A percentile compares a stretch with the other conserved stretches of the same genome.
These are phyloP conservation scores for Amylostereum chailletii DNA, from an alignment of 1,284 basidiomycete genomes.

Conservation along the genomic window DNA sequence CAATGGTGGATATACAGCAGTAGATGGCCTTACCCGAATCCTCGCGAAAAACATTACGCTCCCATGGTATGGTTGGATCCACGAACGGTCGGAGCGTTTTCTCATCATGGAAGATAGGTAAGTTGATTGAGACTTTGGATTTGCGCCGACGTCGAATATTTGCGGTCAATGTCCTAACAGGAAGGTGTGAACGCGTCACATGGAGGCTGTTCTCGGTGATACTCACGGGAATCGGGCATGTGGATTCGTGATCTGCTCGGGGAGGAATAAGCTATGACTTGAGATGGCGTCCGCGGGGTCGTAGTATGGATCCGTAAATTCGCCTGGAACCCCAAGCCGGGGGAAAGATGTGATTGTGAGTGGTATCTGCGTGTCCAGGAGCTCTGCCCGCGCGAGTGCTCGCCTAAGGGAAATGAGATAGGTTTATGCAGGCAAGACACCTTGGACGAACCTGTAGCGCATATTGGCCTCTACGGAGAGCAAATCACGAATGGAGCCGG, in stretches of 20 bases:
- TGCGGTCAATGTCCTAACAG: constrained; percentile 79
- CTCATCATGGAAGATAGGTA: constrained; percentile 88
- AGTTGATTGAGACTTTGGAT: constrained; percentile 92
- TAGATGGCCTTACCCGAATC: constrained; percentile 51
- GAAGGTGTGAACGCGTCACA: no score
- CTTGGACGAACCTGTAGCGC: constrained; percentile 61
- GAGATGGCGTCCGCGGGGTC: constrained; percentile 68
- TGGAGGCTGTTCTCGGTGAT: no score
- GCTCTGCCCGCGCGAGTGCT: constrained; percentile 74
- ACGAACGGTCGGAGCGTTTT: constrained; percentile 86
- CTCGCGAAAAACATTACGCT: constrained; percentile 72
- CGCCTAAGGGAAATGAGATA: constrained; percentile 42
- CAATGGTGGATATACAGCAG: constrained; percentile 1
- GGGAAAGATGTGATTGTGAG: constrained; percentile 96
- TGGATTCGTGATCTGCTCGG: constrained; percentile 93
- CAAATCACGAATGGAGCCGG: constrained; percentile 78
- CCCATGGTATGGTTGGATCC: constrained; percentile 84
- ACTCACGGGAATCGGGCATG: constrained; percentile 95
- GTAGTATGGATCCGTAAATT: constrained; percentile 89
- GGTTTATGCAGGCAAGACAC: not conserved
- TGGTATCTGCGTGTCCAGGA: constrained; percentile 83
- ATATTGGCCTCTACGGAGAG: constrained; percentile 91
- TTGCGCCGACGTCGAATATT: constrained; percentile 90
- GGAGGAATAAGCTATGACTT: constrained; percentile 89
- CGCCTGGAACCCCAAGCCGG: constrained; percentile 78